Evolutionary conservation across 345 rosid species (phyloP).

Genomic region (Capsella bursapastoris): DNA sequence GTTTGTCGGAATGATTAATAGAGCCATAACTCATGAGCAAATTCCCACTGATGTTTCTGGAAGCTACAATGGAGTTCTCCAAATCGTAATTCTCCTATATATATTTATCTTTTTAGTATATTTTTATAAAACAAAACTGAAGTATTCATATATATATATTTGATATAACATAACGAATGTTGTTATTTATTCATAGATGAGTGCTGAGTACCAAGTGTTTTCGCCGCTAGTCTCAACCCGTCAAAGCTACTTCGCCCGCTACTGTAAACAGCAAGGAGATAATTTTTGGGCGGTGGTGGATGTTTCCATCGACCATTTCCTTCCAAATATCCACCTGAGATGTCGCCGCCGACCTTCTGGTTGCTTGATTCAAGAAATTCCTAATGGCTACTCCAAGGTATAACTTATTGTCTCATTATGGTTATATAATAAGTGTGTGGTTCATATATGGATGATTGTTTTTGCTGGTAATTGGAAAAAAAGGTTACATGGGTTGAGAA

Average conservation of each 20-base stretch:
- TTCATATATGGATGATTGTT: constrained; percentile 2
- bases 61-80: constrained; percentile 73
- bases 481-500: constrained; percentile 96
- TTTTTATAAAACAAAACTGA: not conserved
- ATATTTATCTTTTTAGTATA: not conserved
- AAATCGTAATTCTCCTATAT: constrained; percentile 56
- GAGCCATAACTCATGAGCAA: constrained; percentile 68
- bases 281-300: constrained; percentile 95
- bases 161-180: not conserved
- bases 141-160: not conserved
- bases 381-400: constrained; percentile 85
- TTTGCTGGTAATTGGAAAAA: constrained; percentile 12
- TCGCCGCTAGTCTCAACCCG: constrained; percentile 86
- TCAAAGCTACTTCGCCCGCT: constrained; percentile 71
- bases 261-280: constrained; percentile 75
- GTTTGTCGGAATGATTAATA: constrained; percentile 73
- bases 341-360: constrained; percentile 91
- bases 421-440: not conserved
- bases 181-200: constrained; percentile 59
- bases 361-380: constrained; percentile 79
- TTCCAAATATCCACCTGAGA: constrained; percentile 54
- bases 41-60: constrained; percentile 70
- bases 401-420: not conserved
- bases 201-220: constrained; percentile 77
- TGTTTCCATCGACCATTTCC: constrained; percentile 76